Base-by-base conservation (phyloP, 1,139 yeast genomes). In the Scheffersomyces parashehatae region DNA sequence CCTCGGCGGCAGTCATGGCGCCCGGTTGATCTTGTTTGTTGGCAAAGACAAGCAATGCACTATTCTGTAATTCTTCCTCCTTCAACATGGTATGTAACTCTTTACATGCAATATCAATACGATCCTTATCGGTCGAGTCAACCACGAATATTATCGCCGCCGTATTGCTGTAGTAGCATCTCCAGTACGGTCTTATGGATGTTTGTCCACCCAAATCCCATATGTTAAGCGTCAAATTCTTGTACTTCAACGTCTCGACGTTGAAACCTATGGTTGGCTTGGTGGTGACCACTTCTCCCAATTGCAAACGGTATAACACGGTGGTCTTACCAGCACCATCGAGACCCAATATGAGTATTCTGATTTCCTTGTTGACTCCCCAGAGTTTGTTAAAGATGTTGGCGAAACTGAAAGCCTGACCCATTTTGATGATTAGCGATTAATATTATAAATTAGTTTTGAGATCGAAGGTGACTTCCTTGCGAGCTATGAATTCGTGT, bases 281-380 rank as follows among this genome's bases (percentile, higher is more conserved):
- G 16, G 97, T 90, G 40, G 95, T 88, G 35, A 90, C 90, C 28
- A 90, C 97, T 64, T 90, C 97, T 20, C 97, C 97, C 67, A 90
- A 80, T 55, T 93, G 97, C 49, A 93, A 75, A 55, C 95, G 81
- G 70, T 93, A 93, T 49, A 93, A 76, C 48, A 93, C 91, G 9
- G 99, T 93, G 38, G 99, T 93, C 64, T 93, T 93, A 42, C 99
- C 99, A 3, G 99, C 98, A 70, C 98, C 98, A 67, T 93, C 99
- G 49, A 93, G 73, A 4, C 99, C 99, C 44, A 93, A 75, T 55
- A 93, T 93, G 51, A 93, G 79, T 46, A 93, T 90, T 54, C 99
- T 80, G 59, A 91, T 85, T 67, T 93, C 98, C 66, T 89, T 89
- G 58, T 85, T 85, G 42, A 84, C 79, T 29, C 96, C 95, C 96